phyloP scores from a whole-genome alignment of 208 protist species.

The Acanthamoeba castellanii region DNA sequence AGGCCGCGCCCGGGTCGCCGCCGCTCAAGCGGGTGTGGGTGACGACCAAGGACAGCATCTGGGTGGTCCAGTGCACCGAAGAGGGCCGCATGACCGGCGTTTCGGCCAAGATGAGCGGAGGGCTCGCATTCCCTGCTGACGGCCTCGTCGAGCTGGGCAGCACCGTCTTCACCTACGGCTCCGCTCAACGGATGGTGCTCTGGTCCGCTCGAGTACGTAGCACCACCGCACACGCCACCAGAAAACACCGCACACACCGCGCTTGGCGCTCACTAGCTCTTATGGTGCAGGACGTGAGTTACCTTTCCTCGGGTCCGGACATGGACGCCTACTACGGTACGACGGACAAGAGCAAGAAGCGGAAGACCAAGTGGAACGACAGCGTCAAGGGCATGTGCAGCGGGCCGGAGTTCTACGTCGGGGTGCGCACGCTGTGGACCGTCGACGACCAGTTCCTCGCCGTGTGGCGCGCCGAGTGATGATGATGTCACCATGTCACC shows the following conservation, averaged over 20 bases:
- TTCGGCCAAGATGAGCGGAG: slow-evolving; percentile 50
- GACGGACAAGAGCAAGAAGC: slow-evolving; percentile 48
- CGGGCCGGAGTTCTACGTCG: slow-evolving; percentile 34
- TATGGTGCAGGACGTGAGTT: background rate
- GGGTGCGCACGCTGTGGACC: slow-evolving; percentile 60
- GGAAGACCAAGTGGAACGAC: slow-evolving; percentile 66
- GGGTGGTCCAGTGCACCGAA: slow-evolving; percentile 9
- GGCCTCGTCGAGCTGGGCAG: slow-evolving; percentile 29
- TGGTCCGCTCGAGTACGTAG: background rate
- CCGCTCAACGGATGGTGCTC: background rate
- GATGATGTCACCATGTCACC: no score
- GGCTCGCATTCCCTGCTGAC: slow-evolving; percentile 41
- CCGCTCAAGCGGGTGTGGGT: slow-evolving; percentile 29
- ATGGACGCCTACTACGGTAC: slow-evolving; percentile 27
- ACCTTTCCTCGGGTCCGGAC: background rate
- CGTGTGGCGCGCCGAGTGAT: slow-evolving; percentile 31
- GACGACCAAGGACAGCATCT: slow-evolving; percentile 39
- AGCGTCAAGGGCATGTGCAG: slow-evolving; percentile 47
- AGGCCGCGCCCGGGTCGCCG: background rate
- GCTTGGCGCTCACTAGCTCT: background rate
- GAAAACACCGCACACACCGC: background rate
- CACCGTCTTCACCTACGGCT: slow-evolving; percentile 39
- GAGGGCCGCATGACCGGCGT: slow-evolving; percentile 1
- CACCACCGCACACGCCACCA: no score
- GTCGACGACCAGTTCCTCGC: slow-evolving; percentile 51